Base-by-base conservation (phyloP, 176 grass and related monocot genomes). In the Stipa capillata region DNA sequence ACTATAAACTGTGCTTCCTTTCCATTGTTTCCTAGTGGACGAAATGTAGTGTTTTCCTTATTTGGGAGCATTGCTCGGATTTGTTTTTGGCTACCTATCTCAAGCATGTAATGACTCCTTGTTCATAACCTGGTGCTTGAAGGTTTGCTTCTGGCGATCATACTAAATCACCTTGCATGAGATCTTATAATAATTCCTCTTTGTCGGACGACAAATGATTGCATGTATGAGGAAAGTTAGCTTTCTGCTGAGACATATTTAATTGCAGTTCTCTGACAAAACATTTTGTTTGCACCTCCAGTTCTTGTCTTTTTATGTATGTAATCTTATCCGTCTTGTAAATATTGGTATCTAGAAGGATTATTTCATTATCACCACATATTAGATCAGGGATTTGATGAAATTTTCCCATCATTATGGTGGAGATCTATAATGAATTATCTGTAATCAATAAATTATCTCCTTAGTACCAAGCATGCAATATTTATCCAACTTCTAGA, bases 181-280 rank as follows among this genome's bases (percentile, higher is more conserved):
- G 31, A 49, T 78, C 24, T 71, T 70, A 17, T 49, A 48, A 14
- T 8, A 59, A 11, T 49, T 56, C 59, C 48, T 76, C 20, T 59
- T 68, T 76, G 52, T 76, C 5, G 1, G 49, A 67, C 55, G 33
- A 40, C 9, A 71, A 15, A 61, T 72, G 20, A 43, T 43, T 79
- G 55, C 27, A 79, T 72, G 27, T 52, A 52, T 79, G 15, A 62
- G 65, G 33, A 79, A 52, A 72, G 13, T 41, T 57, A 51, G 66
- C 17, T 25, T 84, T 77, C 17, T 77, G 29, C 32, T 84, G 72
- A 69, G 36, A 27, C 33, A 52, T 40, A 71, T 35, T 71, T 51
- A 20, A 16, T n/a, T 85, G 17, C 20, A 50, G 77, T 3, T 78
- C n/a, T 69, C 21, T 36, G n/a, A 21, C 21, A 77, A 78, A 70